Evolutionary conservation across 1,139 yeast species (phyloP).

Genomic region (Magnusiomyces fungicola): DNA sequence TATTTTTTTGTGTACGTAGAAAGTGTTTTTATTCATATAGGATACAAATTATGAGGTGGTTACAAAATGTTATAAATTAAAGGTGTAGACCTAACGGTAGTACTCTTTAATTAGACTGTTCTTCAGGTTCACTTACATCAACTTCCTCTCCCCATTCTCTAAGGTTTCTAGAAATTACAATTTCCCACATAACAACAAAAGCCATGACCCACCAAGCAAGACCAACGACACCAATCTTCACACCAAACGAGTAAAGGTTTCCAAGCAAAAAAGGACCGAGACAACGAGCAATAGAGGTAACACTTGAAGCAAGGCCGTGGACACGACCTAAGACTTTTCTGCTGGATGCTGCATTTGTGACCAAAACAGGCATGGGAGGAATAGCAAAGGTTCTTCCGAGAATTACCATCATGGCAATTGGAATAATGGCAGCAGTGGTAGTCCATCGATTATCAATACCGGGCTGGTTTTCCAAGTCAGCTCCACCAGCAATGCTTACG

Average conservation of each 20-base stretch:
- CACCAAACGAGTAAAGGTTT: slow-evolving; percentile 40
- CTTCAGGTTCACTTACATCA: no score
- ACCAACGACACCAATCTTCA: slow-evolving; percentile 39
- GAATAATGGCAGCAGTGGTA: slow-evolving; percentile 7
- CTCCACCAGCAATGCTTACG: no score
- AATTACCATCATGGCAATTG: slow-evolving; percentile 16
- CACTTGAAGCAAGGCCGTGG: slow-evolving; percentile 29
- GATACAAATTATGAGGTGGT: no score
- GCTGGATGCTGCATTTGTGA: slow-evolving; percentile 28
- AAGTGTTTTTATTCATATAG: no score
- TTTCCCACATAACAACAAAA: slow-evolving; percentile 24
- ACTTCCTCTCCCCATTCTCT: slow-evolving; percentile 26
- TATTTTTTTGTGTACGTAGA: no score
- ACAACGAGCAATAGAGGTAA: slow-evolving; percentile 48
- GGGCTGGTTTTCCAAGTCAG: slow-evolving; percentile 3
- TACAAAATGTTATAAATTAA: no score
- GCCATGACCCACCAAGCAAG: slow-evolving; percentile 47
- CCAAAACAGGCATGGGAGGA: slow-evolving; percentile 29
- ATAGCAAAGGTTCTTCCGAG: slow-evolving; percentile 27
- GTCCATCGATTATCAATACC: neutral
- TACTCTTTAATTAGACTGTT: no score
- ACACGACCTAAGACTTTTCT: slow-evolving; percentile 24
- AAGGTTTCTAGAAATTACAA: slow-evolving; percentile 21
- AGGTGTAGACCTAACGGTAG: no score
- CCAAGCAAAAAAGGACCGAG: slow-evolving; percentile 55